Evolutionary conservation across 2,329 filamentous ascomycete species (phyloP).

Genomic region (Talaromyces funiculosus): DNA sequence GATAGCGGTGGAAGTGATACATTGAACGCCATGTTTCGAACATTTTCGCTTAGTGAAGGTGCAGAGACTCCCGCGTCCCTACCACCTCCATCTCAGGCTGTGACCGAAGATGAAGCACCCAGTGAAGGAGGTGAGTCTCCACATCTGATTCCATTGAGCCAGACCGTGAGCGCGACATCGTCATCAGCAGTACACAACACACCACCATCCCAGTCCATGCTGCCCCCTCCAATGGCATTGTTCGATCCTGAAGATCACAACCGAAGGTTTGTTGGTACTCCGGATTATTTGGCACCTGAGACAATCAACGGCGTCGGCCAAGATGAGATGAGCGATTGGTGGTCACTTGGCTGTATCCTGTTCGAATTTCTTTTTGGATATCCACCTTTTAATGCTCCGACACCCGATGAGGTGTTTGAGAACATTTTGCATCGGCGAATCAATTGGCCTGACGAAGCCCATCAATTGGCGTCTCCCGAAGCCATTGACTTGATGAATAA

Average conservation of each 20-base stretch:
- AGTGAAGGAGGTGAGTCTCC: conserved; percentile 69
- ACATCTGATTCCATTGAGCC: conserved; percentile 65
- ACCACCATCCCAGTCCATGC: conserved; percentile 61
- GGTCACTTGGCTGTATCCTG: conserved; percentile 97
- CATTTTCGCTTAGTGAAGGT: conserved; percentile 66
- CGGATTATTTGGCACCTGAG: conserved; percentile 93
- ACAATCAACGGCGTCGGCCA: conserved; percentile 93
- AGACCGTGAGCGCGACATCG: conserved; percentile 45
- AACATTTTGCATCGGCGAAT: conserved; percentile 89
- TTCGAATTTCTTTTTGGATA: conserved; percentile 94
- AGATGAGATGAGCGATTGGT: conserved; percentile 99
- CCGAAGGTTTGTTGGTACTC: conserved; percentile 89
- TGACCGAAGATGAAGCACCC: conserved; percentile 64
- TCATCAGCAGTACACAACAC: conserved; percentile 28
- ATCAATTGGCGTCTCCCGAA: conserved; percentile 74
- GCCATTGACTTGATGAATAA: conserved; percentile 93
- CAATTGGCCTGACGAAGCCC: conserved; percentile 81
- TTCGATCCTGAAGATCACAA: conserved; percentile 94
- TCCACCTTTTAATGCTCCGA: conserved; percentile 85
- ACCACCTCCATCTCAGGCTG: conserved; percentile 14
- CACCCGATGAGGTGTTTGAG: conserved; percentile 91
- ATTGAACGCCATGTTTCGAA: conserved; percentile 73
- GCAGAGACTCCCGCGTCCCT: conserved; percentile 40
- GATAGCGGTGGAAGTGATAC: conserved; percentile 89
- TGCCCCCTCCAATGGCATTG: conserved; percentile 87